A percentile compares a stretch with the other conserved stretches of the same genome.
Conservation (phyloP, 805 yeast genomes). For the Starmerella kuoi region DNA sequence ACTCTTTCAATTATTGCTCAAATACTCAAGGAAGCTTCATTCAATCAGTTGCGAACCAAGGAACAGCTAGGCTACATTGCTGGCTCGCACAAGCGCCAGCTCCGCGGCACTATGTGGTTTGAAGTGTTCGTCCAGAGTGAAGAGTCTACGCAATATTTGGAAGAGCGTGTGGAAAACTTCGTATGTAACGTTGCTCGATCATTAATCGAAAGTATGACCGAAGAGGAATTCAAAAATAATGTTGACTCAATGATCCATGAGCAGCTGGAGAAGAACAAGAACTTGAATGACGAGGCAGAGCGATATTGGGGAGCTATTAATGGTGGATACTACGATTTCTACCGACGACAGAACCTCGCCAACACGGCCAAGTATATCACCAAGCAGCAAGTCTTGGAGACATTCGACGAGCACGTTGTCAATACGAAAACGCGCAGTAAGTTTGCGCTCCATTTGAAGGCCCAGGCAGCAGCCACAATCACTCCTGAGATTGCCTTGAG, state of each 20-base stretch:
- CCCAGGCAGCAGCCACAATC: slow-evolving; percentile 31
- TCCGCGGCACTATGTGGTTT: slow-evolving; percentile 61
- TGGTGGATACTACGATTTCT: slow-evolving; percentile 70
- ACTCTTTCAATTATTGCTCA: slow-evolving; percentile 57
- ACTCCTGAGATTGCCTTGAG: slow-evolving; percentile 19
- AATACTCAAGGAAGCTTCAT: slow-evolving; percentile 74
- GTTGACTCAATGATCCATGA: slow-evolving; percentile 55
- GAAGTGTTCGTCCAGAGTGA: slow-evolving; percentile 76
- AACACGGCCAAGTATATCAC: slow-evolving; percentile 41
- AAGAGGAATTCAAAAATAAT: slow-evolving; percentile 55
- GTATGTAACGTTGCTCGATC: slow-evolving; percentile 35
- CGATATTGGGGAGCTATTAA: slow-evolving; percentile 57
- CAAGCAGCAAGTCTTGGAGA: slow-evolving; percentile 44
- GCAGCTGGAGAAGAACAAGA: slow-evolving; percentile 61
- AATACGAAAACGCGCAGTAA: slow-evolving; percentile 32
- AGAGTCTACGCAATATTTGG: slow-evolving; percentile 58
- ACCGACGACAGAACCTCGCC: slow-evolving; percentile 45
- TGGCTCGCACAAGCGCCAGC: slow-evolving; percentile 56
- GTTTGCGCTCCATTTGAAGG: slow-evolving; percentile 51
- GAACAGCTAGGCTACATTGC: slow-evolving; percentile 95
- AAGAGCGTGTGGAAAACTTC: slow-evolving; percentile 62
- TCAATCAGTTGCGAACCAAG: slow-evolving; percentile 77
- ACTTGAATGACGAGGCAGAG: slow-evolving; percentile 61
- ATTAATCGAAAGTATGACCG: slow-evolving; percentile 40
- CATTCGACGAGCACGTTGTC: slow-evolving; percentile 38